These are phyloP conservation scores for Lactarius akahatsu DNA, from an alignment of 768 basidiomycete species.

Conservation along the genomic window DNA sequence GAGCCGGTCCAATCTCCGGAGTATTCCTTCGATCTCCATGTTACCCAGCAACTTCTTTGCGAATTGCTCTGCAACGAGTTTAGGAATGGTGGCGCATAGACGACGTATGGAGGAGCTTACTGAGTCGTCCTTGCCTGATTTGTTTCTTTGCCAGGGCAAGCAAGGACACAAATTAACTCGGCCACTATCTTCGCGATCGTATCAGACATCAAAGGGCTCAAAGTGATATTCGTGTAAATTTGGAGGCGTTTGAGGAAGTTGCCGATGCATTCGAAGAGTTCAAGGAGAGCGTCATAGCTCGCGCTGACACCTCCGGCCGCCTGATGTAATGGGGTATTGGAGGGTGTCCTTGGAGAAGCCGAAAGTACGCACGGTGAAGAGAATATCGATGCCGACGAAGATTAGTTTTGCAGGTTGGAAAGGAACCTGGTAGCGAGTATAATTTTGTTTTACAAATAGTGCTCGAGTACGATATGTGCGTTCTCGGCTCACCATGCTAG, in stretches of 20 bases:
- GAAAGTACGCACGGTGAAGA: too few relatives aligned
- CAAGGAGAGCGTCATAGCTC: not conserved
- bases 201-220: not conserved
- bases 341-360: accelerated
- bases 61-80: not conserved
- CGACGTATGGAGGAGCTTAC: not conserved
- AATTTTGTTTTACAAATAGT: too few relatives aligned
- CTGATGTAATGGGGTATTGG: too few relatives aligned
- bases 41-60: not conserved
- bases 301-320: too few relatives aligned
- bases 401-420: too few relatives aligned
- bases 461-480: too few relatives aligned
- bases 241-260: conserved; percentile 1
- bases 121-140: not conserved
- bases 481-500: not conserved
- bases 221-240: not conserved
- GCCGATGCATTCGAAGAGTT: conserved; percentile 1
- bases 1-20: not conserved
- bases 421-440: too few relatives aligned
- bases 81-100: not conserved
- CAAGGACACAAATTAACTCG: not conserved
- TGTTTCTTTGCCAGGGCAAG: not conserved
- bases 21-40: not conserved
- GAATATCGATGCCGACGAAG: too few relatives aligned
- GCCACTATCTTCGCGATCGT: not conserved